Evolutionary conservation across 306 rosid species (phyloP).

Genomic region (Pyrus pyrifolia): DNA sequence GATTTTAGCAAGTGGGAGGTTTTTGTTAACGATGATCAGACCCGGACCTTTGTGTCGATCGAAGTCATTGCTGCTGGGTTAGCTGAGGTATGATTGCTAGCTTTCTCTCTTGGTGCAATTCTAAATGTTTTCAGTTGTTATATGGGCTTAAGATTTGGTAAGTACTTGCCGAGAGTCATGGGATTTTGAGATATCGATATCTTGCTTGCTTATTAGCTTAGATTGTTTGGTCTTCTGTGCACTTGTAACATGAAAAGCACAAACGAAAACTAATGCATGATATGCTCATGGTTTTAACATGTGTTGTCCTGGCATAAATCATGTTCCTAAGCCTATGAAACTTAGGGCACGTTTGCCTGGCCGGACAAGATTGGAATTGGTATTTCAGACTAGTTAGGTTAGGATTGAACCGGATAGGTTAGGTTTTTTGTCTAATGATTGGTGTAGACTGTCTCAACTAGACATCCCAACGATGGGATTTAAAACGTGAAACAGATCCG

Average conservation of each 20-base stretch:
- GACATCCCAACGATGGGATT: too few species aligned
- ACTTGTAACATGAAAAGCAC: neutral
- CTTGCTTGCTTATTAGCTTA: neutral
- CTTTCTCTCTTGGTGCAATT: neutral
- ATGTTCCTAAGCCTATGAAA: neutral
- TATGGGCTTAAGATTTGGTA: neutral
- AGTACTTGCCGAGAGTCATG: neutral
- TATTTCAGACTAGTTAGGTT: too few species aligned
- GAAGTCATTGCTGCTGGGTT: conserved; percentile 66
- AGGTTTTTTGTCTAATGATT: too few species aligned
- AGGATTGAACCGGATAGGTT: too few species aligned
- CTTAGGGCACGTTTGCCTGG: too few species aligned
- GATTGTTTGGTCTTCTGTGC: neutral
- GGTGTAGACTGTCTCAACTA: too few species aligned
- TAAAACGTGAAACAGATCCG: too few species aligned
- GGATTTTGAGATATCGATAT: neutral
- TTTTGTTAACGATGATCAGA: conserved; percentile 66
- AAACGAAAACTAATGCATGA: neutral
- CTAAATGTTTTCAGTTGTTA: neutral
- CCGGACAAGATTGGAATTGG: too few species aligned
- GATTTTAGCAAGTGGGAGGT: conserved; percentile 80
- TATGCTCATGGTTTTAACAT: neutral
- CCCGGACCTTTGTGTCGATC: conserved; percentile 71
- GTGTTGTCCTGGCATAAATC: neutral
- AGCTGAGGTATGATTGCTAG: conserved; percentile 45